phyloP scores from a whole-genome alignment of 2,329 filamentous ascomycete species.

The Geosmithia morbida region DNA sequence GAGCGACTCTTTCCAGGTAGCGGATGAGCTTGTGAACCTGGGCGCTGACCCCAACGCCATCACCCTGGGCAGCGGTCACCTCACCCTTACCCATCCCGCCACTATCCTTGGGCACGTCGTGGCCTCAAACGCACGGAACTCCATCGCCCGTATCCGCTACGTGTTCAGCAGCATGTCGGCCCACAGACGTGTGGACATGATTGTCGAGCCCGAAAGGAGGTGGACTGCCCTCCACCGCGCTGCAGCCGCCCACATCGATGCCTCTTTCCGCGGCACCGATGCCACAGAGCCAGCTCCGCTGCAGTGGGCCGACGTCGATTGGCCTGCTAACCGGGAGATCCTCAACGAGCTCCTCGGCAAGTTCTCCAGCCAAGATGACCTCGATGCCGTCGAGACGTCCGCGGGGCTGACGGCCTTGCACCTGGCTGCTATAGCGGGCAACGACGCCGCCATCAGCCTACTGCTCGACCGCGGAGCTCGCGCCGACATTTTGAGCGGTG shows the following conservation, averaged over 20 bases:
- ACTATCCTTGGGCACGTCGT: neutral
- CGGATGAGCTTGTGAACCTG: neutral
- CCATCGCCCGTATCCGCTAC: neutral
- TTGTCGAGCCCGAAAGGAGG: neutral
- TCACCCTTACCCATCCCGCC: neutral
- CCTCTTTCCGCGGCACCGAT: neutral
- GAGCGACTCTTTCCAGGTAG: neutral
- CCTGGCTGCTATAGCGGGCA: neutral
- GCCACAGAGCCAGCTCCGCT: neutral
- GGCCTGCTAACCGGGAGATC: neutral
- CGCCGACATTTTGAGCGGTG: neutral
- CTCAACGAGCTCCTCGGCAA: neutral
- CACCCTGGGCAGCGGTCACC: neutral
- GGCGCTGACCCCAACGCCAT: neutral
- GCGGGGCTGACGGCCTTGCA: neutral
- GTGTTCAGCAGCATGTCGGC: neutral
- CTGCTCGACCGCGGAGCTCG: neutral
- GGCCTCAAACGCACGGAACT: neutral
- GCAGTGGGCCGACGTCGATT: neutral
- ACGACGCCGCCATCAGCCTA: neutral
- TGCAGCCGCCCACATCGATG: neutral
- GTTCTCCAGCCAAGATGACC: neutral
- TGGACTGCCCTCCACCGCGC: neutral
- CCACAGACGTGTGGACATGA: neutral
- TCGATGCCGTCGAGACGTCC: neutral